Base-by-base conservation (phyloP, 352 stramenopile species). In the Paralagenidium karlingii region DNA sequence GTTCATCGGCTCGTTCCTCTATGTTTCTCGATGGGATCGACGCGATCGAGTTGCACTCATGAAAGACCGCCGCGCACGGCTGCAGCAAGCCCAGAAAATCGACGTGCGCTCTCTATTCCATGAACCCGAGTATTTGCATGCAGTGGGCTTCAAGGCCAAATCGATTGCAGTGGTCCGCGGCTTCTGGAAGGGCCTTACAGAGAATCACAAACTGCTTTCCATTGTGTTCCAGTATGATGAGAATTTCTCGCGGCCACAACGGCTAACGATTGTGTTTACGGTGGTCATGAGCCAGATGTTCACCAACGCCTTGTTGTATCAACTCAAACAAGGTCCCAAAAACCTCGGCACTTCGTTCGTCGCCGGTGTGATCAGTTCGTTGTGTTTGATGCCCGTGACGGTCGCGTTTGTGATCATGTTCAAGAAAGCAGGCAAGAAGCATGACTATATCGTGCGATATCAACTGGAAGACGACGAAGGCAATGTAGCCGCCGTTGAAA, bases 181-280 rank as follows among this genome's bases (percentile, higher is more conserved):
- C 8, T 77, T 81, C 38, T 71, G 53, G 46, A 37, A 47, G 1
- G 64, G 71, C 0, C 26, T 86, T 38, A 80, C 77, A 43, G 38
- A 66, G 18, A 66, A 79, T 24, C 71, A 86, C 55, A 82, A 83
- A 44, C 40, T 86, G 8, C 24, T 82, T 31, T 78, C 60, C 5
- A 82, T 82, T 24, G 49, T 65, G 10, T 86, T 83, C 48, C 75
- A 68, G 45, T 86, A 83, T 49, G 57, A 86, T 46, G 67, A 82
- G 40, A 55, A 75, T 27, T 83, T 82, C 22, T 66, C 63, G 28
- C 68, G 71, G 7, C 51, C 62, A 0, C 69, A 83, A 40, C 55
- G 68, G 1, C 40, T 86, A 13, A 83, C 70, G 10, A 54, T 86
- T 21, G 57, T 86, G 11, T 86, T 83, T 36, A 82, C 71, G 1